Evolutionary conservation across 768 basidiomycete species (phyloP), one percentile per base, ranked within the genome.

Genomic region (Mrakia hoshinonis): DNA sequence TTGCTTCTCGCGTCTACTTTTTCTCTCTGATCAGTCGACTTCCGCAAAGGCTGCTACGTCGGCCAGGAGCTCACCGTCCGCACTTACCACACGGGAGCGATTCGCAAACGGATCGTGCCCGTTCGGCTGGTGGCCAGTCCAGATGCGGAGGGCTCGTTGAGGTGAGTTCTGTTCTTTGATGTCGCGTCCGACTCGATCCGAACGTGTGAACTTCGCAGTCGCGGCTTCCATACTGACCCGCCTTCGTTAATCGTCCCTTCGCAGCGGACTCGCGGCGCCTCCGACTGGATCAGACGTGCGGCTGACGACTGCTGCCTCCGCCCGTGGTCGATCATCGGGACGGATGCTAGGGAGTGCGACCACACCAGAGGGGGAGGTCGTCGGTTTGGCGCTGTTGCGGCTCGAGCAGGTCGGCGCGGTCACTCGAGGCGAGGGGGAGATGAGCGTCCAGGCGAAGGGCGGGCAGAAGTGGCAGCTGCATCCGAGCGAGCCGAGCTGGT

Each of bases 41-140:
- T 96, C 79, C 83, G 91, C 69, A 99, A 99, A 81, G 96, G 96
- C 3, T 99, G 96, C 78, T 98, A 97, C 77, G 88, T 98, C 6
- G 96, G 96, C 11, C 96, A 99, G 82, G 96, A 98, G 76, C 83
- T 98, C 49, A 97, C 94, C 0, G 94, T 96, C 7, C 86, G 96
- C 65, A 97, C 95, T 47, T 95, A 95, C 79, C 92, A 97, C 78
- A 97, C 89, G 7, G 96, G 96, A 13, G 83, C 89, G 34, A 82
- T 96, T 52, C 84, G 96, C 73, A 98, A 97, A 79, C 86, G 96
- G 15, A 89, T 94, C 39, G 81, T 92, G 13, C 93, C 93, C 2
- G 85, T 97, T n/a, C 74, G 81, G 2, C 81, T 93, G 39, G 82
- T 85, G 73, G 74, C 81, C 58, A 74, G 79, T 60, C 31, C 54